phyloP scores from a whole-genome alignment of 208 protist genomes.

The Leptomonas pyrrhocoris region DNA sequence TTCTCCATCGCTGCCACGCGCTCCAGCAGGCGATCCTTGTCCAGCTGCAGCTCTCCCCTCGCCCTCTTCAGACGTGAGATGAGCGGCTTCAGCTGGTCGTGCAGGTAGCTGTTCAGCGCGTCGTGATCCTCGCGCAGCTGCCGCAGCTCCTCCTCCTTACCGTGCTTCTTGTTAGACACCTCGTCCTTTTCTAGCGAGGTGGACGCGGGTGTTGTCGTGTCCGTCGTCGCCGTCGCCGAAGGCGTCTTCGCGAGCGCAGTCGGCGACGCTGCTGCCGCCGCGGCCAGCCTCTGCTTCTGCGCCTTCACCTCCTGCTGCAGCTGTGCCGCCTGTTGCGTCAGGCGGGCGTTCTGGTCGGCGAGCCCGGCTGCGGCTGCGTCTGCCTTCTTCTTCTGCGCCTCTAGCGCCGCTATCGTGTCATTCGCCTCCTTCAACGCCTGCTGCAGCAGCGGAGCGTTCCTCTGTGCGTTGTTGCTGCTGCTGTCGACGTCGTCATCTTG shows the following conservation, averaged over 20 bases:
- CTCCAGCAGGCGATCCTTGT: slow-evolving; percentile 18
- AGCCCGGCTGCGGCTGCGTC: not conserved
- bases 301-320: slow-evolving; percentile 17
- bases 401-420: not conserved
- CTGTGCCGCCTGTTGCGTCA: not conserved
- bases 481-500: too few species aligned
- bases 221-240: too few species aligned
- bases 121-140: slow-evolving; percentile 36
- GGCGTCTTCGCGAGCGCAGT: not conserved
- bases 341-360: not conserved
- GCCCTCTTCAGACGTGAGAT: slow-evolving; percentile 20
- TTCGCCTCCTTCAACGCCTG: slow-evolving; percentile 18
- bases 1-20: slow-evolving; percentile 3
- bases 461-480: not conserved
- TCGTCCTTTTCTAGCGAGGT: not conserved
- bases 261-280: not conserved
- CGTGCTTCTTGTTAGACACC: not conserved
- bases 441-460: not conserved
- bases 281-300: slow-evolving; percentile 14
- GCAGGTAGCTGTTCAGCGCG: slow-evolving; percentile 26
- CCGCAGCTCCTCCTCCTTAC: slow-evolving; percentile 2
- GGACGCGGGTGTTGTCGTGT: not conserved
- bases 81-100: slow-evolving; percentile 20
- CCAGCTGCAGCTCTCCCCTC: slow-evolving; percentile 24
- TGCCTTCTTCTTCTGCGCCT: slow-evolving; percentile 3